These are phyloP conservation scores for Capronia epimyces DNA, from an alignment of 2,329 filamentous ascomycete genomes.

Conservation along the genomic window DNA sequence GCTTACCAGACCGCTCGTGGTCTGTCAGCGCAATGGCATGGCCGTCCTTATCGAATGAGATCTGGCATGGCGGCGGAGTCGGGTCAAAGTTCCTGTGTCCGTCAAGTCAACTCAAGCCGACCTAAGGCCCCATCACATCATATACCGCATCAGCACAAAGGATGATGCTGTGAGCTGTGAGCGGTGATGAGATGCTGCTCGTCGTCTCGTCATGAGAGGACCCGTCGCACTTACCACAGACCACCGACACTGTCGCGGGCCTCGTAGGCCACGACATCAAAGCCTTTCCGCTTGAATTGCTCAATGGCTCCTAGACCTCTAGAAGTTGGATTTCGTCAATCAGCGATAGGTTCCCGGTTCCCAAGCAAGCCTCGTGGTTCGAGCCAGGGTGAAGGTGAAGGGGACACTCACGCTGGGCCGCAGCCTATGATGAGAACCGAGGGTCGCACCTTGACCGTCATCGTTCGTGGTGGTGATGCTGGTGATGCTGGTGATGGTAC, in stretches of 20 bases:
- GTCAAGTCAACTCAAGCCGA: no score
- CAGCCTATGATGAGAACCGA: conserved; percentile 13
- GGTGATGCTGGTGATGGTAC: no score
- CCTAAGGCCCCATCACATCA: no score
- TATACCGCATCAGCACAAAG: no score
- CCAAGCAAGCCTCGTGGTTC: not conserved
- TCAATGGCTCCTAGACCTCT: conserved; percentile 13
- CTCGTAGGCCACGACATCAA: conserved; percentile 12
- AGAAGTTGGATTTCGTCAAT: not conserved
- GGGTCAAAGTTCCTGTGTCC: conserved; percentile 11
- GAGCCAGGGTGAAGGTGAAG: not conserved
- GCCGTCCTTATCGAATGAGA: conserved; percentile 10
- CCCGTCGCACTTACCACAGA: conserved; percentile 6
- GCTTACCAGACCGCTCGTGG: conserved; percentile 3
- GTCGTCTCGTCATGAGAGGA: conserved; percentile 4
- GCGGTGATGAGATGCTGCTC: no score
- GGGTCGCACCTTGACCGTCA: conserved; percentile 8
- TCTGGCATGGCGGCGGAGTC: conserved; percentile 6
- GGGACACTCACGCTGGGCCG: conserved; percentile 9
- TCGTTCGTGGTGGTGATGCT: not conserved
- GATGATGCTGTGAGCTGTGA: no score
- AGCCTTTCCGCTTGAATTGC: conserved; percentile 13
- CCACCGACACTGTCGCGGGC: conserved; percentile 10
- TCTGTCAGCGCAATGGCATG: conserved; percentile 9
- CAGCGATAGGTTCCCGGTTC: not conserved